Conservation (phyloP, 495 filamentous ascomycete species). For the Lepraria neglecta region DNA sequence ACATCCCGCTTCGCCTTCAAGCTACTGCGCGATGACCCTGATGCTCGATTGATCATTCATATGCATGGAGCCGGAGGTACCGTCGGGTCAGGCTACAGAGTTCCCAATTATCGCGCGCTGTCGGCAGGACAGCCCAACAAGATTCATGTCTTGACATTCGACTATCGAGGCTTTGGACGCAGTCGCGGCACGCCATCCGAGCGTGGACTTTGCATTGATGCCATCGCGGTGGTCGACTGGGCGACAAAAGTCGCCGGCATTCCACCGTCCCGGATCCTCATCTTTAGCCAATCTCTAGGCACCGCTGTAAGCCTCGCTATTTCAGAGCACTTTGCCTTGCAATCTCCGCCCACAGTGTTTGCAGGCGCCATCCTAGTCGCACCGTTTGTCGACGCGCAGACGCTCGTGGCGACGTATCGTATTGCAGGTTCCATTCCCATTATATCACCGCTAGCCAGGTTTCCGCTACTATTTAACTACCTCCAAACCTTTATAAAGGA, state of each 20-base stretch:
- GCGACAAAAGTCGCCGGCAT: conserved; percentile 57
- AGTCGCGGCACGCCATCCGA: conserved; percentile 68
- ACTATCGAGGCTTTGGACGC: conserved; percentile 75
- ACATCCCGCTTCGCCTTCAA: conserved; percentile 50
- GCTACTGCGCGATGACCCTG: conserved; percentile 56
- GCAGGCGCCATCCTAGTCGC: conserved; percentile 37
- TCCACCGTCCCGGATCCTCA: conserved; percentile 58
- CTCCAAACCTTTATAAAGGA: conserved; percentile 40
- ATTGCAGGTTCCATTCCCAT: conserved; percentile 42
- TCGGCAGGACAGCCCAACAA: conserved; percentile 50
- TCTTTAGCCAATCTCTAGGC: conserved; percentile 72
- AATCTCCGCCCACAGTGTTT: conserved; percentile 33
- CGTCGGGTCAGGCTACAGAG: conserved; percentile 55
- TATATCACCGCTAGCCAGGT: conserved; percentile 37
- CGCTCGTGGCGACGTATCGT: conserved; percentile 41
- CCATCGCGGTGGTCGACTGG: conserved; percentile 57
- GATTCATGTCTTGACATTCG: conserved; percentile 59
- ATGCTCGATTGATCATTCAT: conserved; percentile 54
- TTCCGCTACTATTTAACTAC: conserved; percentile 37
- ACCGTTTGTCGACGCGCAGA: conserved; percentile 41
- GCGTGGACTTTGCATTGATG: conserved; percentile 62
- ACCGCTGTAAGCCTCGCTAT: conserved; percentile 66
- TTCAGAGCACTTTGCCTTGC: conserved; percentile 50
- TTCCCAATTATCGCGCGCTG: conserved; percentile 56
- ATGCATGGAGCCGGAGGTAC: conserved; percentile 54